Evolutionary conservation across 1,284 basidiomycete species (phyloP).

Genomic region (Cutaneotrichosporon sp.): DNA sequence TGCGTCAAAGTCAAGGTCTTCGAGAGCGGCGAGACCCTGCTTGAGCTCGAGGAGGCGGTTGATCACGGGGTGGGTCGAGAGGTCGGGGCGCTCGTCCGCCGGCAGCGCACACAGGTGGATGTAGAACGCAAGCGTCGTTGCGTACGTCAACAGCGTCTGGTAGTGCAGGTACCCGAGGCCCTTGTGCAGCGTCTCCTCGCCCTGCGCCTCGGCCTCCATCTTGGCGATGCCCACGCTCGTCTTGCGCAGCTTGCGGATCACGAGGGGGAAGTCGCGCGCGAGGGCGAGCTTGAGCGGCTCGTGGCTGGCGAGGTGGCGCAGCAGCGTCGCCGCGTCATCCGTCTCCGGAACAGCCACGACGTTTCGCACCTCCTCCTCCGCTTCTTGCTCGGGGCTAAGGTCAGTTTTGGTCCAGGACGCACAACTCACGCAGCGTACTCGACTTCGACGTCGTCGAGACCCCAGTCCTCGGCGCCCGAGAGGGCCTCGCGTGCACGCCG

Average conservation of each 20-base stretch:
- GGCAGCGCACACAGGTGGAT: constrained; percentile 79
- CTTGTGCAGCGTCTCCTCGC: constrained; percentile 46
- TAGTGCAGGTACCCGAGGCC: constrained; percentile 55
- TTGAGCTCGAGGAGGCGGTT: constrained; percentile 81
- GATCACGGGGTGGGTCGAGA: constrained; percentile 76
- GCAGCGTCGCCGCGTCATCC: constrained; percentile 57
- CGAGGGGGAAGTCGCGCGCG: constrained; percentile 58
- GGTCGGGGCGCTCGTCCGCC: constrained; percentile 61
- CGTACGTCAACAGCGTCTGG: constrained; percentile 82
- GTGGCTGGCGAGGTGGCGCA: constrained; percentile 75
- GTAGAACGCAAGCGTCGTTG: constrained; percentile 89
- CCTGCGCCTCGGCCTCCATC: constrained; percentile 39
- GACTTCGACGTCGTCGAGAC: constrained; percentile 64
- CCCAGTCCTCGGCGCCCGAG: constrained; percentile 75
- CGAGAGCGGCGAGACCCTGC: constrained; percentile 75
- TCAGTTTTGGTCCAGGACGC: background rate
- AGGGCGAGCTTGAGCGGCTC: constrained; percentile 70
- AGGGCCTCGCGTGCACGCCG: constrained; percentile 70
- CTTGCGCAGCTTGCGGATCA: constrained; percentile 53
- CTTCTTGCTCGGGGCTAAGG: constrained; percentile 1
- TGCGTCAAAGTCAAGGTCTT: constrained; percentile 71
- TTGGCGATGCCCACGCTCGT: constrained; percentile 49
- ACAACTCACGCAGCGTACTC: constrained; percentile 49
- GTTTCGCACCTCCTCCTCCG: constrained; percentile 13
- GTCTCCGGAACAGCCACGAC: constrained; percentile 35